Evolutionary conservation across 2,329 filamentous ascomycete genomes (phyloP), one percentile per base, ranked within the genome.

Genomic region (Neopestalotiopsis clavispora): DNA sequence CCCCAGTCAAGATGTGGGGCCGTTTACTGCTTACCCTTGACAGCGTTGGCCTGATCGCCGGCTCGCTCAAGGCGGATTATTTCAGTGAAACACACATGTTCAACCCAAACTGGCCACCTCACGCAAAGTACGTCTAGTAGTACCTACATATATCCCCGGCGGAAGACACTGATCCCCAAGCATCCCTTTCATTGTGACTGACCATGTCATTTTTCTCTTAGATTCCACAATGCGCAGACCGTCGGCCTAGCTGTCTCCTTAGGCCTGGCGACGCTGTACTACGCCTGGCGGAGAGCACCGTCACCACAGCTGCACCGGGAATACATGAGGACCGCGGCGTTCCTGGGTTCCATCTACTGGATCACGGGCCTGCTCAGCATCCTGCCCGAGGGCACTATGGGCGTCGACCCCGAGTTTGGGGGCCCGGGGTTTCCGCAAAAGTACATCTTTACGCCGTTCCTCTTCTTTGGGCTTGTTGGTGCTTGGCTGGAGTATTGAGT

Each of bases 21-120:
- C 65, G 65, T 34, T 45, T 67, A 30, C 74, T 84, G n/a, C 77
- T 84, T n/a, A 81, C 81, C 0, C n/a, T 83, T 34, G 79, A 83
- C 59, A 74, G 76, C 23, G 5, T 82, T 40, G 74, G 75, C 30
- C 78, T 84, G 9, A 70, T 83, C n/a, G 56, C 80, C 58, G 82
- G 79, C 23, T 75, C 81, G 5, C 75, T 75, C n/a, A 70, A 81
- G 1, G 80, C 80, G 10, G 82, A 84, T 70, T 59, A 67, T 34
- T 81, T 77, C 71, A 78, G 78, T 71, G 73, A 78, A 67, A 82
- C 81, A 7, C 82, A 84, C 70, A 80, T 83, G 65, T 79, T 78
- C 72, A 84, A 84, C 69, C 80, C 82, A 5, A 77, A 79, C 56
- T 84, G 82, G 82, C 78, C 81, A n/a, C 82, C 82, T 2, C 82